Percentiles rank a stretch among this genome's conserved stretches.
phyloP scores from a whole-genome alignment of 306 rosid species.

The Sesbania bispinosa region DNA sequence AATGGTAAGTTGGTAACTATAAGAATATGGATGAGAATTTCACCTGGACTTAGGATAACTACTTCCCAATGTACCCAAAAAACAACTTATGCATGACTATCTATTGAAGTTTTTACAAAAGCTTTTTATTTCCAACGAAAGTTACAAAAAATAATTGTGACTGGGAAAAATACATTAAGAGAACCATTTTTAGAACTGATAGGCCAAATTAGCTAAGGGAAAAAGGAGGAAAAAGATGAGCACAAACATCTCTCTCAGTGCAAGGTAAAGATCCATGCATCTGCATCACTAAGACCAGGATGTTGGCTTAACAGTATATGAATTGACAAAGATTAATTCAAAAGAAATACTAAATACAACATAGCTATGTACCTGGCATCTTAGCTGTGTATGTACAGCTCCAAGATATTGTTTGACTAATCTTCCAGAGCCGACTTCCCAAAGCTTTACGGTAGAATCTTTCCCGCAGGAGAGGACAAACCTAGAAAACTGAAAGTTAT shows the following conservation, averaged over 20 bases:
- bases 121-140: neutral
- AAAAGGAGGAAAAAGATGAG: neutral
- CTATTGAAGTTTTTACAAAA: neutral
- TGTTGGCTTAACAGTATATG: slow-evolving; percentile 1
- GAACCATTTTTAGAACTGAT: neutral
- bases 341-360: neutral
- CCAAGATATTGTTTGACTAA: slow-evolving; percentile 81
- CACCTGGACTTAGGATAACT: neutral
- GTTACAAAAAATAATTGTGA: neutral
- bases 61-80: neutral
- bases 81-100: neutral
- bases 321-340: neutral
- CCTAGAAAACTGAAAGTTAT: slow-evolving; percentile 46
- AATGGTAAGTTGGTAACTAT: neutral
- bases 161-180: neutral
- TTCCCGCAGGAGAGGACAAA: slow-evolving; percentile 88
- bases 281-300: neutral
- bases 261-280: neutral
- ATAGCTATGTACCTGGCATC: slow-evolving; percentile 60
- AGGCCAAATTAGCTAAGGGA: neutral
- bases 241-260: neutral
- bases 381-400: slow-evolving; percentile 66
- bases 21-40: neutral
- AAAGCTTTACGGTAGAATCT: slow-evolving; percentile 81
- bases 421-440: slow-evolving; percentile 94